These are phyloP conservation scores for Aspergillus sp. DNA, from an alignment of 2,329 filamentous ascomycete genomes.

Conservation along the genomic window DNA sequence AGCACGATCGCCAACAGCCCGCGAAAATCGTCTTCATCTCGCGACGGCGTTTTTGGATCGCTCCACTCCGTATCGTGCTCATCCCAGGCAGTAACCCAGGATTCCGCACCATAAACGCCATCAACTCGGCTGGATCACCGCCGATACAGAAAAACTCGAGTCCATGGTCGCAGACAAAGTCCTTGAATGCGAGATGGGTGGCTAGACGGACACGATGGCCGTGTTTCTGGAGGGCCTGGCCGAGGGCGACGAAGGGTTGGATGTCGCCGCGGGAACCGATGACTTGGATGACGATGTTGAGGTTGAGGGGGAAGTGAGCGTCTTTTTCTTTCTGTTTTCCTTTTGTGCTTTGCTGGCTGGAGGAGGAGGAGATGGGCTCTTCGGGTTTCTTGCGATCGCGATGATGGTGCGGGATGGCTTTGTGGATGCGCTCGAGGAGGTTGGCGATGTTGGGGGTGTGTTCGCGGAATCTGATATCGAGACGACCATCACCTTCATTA, in stretches of 20 bases:
- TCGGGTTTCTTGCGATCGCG: slow-evolving; percentile 5
- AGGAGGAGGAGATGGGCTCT: not conserved
- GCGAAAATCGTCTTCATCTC: slow-evolving; percentile 76
- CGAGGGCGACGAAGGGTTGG: slow-evolving; percentile 69
- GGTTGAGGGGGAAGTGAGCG: slow-evolving; percentile 5
- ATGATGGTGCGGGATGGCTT: not conserved
- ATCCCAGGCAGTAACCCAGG: slow-evolving; percentile 80
- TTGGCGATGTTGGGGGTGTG: slow-evolving; percentile 62
- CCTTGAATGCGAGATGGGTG: slow-evolving; percentile 65
- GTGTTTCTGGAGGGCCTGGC: slow-evolving; percentile 60
- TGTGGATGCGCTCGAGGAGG: slow-evolving; percentile 25
- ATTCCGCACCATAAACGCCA: slow-evolving; percentile 91
- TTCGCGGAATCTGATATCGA: slow-evolving; percentile 76
- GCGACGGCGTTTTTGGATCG: slow-evolving; percentile 67
- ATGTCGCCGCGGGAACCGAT: slow-evolving; percentile 72
- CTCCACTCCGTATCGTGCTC: slow-evolving; percentile 69
- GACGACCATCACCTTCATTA: slow-evolving; percentile 62
- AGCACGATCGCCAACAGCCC: slow-evolving; percentile 82
- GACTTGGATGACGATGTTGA: slow-evolving; percentile 69
- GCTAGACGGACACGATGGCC: slow-evolving; percentile 69
- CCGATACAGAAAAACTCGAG: slow-evolving; percentile 74
- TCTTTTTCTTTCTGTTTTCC: not conserved
- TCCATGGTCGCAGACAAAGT: slow-evolving; percentile 64
- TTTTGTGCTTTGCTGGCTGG: no score
- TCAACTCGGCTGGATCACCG: slow-evolving; percentile 69